Evolutionary conservation across 257 asterid genomes (phyloP).

Genomic region (Jaltomata sinuosa): DNA sequence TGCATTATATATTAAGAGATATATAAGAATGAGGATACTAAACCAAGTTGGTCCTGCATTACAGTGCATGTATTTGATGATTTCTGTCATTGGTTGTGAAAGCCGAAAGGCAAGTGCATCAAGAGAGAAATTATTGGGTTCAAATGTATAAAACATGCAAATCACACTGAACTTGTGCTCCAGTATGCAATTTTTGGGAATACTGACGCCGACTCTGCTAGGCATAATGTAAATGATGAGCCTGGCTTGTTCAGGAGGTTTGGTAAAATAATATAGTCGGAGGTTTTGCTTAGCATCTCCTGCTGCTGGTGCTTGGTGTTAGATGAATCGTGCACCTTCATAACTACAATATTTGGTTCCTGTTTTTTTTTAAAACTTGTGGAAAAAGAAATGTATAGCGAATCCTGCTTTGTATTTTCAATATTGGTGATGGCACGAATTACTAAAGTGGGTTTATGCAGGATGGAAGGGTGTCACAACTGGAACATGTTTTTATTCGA

Average conservation of each 20-base stretch:
- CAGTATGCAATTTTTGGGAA: background rate
- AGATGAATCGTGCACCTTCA: background rate
- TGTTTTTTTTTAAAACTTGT: background rate
- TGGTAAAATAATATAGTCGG: too few relatives aligned
- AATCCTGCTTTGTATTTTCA: background rate
- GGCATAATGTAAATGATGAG: background rate
- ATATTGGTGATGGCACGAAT: background rate
- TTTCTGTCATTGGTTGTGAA: background rate
- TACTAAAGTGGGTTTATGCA: conserved; percentile 9
- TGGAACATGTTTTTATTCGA: conserved; percentile 90
- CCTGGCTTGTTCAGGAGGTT: background rate
- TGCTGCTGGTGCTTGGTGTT: background rate
- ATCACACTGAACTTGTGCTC: background rate
- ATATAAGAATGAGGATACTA: background rate
- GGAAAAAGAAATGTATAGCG: background rate
- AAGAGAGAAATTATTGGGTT: background rate
- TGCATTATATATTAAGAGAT: background rate
- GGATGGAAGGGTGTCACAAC: conserved; percentile 91
- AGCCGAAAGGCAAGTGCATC: background rate
- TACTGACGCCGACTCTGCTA: background rate
- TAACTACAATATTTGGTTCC: background rate
- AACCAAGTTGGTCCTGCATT: background rate
- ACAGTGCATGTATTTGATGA: background rate
- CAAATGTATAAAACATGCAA: background rate
- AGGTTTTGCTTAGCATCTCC: background rate